Evolutionary conservation across 2,329 filamentous ascomycete genomes (phyloP).

Genomic region (Ascochyta koolunga): DNA sequence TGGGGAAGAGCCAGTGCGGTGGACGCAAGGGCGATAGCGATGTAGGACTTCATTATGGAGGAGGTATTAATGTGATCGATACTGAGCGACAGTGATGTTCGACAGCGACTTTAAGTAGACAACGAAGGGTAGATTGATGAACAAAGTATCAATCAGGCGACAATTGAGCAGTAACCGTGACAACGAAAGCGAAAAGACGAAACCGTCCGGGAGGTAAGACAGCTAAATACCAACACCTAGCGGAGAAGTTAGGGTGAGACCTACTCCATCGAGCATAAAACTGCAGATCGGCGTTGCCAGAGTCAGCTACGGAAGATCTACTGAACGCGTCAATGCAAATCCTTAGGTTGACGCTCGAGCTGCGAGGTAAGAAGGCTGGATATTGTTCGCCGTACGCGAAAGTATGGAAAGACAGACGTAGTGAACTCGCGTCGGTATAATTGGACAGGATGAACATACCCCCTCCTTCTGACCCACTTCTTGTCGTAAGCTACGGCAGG

Average conservation of each 20-base stretch:
- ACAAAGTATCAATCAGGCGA: conserved; percentile 45
- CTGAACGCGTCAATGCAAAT: conserved; percentile 39
- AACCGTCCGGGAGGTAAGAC: conserved; percentile 26
- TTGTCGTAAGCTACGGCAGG: conserved; percentile 15
- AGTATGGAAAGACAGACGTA: conserved; percentile 11
- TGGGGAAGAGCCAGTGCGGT: conserved; percentile 36
- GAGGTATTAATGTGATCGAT: conserved; percentile 15
- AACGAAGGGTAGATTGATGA: conserved; percentile 44
- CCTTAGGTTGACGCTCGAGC: conserved; percentile 30
- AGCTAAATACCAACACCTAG: conserved; percentile 37
- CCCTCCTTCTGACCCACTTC: conserved; percentile 31
- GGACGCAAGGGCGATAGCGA: conserved; percentile 37
- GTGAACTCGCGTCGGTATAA: conserved; percentile 18
- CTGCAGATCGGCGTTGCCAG: conserved; percentile 26
- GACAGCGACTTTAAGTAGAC: conserved; percentile 11
- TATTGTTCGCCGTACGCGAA: conserved; percentile 16
- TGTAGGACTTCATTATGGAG: conserved; percentile 40
- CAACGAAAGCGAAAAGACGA: conserved; percentile 34
- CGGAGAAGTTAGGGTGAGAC: conserved; percentile 19
- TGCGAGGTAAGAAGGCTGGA: conserved; percentile 32
- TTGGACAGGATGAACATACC: conserved; percentile 31
- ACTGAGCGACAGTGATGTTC: conserved; percentile 16
- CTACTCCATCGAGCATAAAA: conserved; percentile 33
- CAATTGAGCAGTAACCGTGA: conserved; percentile 29
- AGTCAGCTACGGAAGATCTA: conserved; percentile 29